Percentiles rank a stretch among this genome's conserved stretches.
Conservation (phyloP, 2,329 filamentous ascomycete species). For the Geosmithia flava region DNA sequence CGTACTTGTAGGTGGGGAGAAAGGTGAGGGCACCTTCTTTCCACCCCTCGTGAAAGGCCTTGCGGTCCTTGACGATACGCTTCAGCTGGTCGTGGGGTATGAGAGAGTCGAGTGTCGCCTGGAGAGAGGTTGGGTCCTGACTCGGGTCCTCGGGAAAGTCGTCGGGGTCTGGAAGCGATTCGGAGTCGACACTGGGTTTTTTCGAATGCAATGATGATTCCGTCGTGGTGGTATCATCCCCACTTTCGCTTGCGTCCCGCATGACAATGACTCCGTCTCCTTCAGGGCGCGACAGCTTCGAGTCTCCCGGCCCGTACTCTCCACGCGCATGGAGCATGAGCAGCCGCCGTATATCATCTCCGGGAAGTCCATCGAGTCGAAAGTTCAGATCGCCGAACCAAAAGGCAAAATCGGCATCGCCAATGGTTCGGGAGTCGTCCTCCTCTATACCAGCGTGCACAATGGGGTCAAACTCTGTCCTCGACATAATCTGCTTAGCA, state of each 20-base stretch:
- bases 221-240: conserved; percentile 29
- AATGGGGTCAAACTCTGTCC: conserved; percentile 69
- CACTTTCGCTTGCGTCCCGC: conserved; percentile 29
- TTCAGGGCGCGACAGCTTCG: conserved; percentile 21
- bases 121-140: conserved; percentile 73
- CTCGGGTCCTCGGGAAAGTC: conserved; percentile 56
- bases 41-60: conserved; percentile 86
- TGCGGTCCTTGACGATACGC: conserved; percentile 60
- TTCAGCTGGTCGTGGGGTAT: conserved; percentile 81
- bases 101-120: conserved; percentile 77
- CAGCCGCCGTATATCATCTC: conserved; percentile 77
- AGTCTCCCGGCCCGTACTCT: conserved; percentile 50
- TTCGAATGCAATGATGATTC: conserved; percentile 15
- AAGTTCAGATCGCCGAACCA: conserved; percentile 98
- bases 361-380: conserved; percentile 74
- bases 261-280: conserved; percentile 39
- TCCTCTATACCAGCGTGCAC: conserved; percentile 50
- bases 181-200: conserved; percentile 25
- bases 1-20: conserved; percentile 94
- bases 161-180: conserved; percentile 46
- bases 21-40: conserved; percentile 79
- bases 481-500: conserved; percentile 60
- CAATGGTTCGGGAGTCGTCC: conserved; percentile 59
- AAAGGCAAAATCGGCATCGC: conserved; percentile 86
- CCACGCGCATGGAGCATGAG: conserved; percentile 73